phyloP scores from a whole-genome alignment of 129 eudicot species.

The Erigeron canadensis region DNA sequence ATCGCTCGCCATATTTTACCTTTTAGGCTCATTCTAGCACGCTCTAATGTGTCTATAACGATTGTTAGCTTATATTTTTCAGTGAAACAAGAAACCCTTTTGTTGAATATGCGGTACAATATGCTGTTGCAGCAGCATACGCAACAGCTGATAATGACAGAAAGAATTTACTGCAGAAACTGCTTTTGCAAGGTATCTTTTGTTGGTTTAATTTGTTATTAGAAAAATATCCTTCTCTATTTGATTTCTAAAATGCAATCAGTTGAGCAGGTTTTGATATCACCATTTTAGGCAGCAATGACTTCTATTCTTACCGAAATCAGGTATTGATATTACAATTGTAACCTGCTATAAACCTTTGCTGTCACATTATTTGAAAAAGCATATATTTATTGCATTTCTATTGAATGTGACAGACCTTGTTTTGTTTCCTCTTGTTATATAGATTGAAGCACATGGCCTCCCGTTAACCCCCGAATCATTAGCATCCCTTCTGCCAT shows the following conservation, averaged over 20 bases:
- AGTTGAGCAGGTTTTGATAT: constrained; percentile 86
- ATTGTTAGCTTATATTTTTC: constrained; percentile 27
- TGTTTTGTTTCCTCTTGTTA: background rate
- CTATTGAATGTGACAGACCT: constrained; percentile 1
- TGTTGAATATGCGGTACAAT: constrained; percentile 93
- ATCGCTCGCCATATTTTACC: background rate
- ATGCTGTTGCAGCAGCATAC: constrained; percentile 82
- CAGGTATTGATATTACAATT: constrained; percentile 49
- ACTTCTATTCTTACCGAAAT: constrained; percentile 92
- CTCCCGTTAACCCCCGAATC: constrained; percentile 85
- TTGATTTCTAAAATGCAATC: constrained; percentile 35
- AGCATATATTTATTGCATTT: background rate
- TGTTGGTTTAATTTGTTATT: constrained; percentile 2
- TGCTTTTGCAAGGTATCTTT: constrained; percentile 65
- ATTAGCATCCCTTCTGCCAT: constrained; percentile 74
- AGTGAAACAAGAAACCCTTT: constrained; percentile 85
- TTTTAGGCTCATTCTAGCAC: background rate
- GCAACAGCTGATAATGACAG: constrained; percentile 57
- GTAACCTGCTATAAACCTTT: background rate
- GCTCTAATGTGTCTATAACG: constrained; percentile 15
- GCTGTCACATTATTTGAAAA: background rate
- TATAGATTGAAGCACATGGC: constrained; percentile 87
- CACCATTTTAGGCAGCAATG: constrained; percentile 81
- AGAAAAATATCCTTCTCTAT: background rate
- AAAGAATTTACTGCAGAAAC: constrained; percentile 60